Evolutionary conservation across 345 rosid species (phyloP).

Genomic region (Eucalyptus guilfoylei): DNA sequence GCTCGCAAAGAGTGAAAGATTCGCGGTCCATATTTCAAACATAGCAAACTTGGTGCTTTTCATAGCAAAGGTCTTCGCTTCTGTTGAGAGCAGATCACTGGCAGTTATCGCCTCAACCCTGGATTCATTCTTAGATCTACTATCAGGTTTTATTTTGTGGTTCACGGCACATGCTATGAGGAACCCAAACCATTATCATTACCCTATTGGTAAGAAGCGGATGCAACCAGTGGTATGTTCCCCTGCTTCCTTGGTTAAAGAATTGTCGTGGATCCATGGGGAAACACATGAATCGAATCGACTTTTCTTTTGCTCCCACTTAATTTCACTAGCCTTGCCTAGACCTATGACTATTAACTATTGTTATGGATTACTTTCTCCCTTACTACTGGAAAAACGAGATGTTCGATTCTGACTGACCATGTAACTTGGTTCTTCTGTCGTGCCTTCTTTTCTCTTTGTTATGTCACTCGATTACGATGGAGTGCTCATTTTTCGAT

Average conservation of each 20-base stretch:
- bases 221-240: constrained; percentile 81
- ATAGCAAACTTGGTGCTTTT: constrained; percentile 55
- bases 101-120: constrained; percentile 83
- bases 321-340: background rate
- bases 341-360: background rate
- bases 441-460: background rate
- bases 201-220: constrained; percentile 75
- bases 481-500: background rate
- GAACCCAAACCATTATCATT: constrained; percentile 51
- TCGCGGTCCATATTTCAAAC: constrained; percentile 54
- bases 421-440: background rate
- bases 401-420: background rate
- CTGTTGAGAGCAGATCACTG: constrained; percentile 57
- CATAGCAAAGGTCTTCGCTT: constrained; percentile 63
- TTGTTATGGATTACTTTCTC: background rate
- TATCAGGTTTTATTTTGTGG: constrained; percentile 83
- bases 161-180: constrained; percentile 76
- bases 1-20: constrained; percentile 51
- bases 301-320: background rate
- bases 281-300: background rate
- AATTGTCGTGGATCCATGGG: background rate
- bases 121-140: constrained; percentile 77
- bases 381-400: background rate
- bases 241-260: background rate
- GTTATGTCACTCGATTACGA: background rate